Base-by-base conservation (phyloP, 2,329 filamentous ascomycete genomes). In the Ambrosiella cleistominuta region DNA sequence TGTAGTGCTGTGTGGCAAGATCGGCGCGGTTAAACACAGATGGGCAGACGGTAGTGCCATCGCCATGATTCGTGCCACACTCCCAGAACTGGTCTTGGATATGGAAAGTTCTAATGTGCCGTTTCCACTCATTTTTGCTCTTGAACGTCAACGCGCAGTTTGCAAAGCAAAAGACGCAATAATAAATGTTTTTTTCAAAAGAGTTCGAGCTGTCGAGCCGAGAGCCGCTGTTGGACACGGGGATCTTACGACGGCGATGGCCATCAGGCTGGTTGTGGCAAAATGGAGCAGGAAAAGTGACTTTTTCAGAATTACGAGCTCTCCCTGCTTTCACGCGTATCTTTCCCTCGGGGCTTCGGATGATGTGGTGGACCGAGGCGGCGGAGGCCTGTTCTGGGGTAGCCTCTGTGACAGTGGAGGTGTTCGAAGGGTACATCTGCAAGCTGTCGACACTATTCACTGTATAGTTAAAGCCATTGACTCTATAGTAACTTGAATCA, bases 61-160 rank as follows among this genome's bases (percentile, higher is more conserved):
- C 7, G 17, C 15, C 35, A 3, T 60, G 54, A 66, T 81, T 84
- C 7, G 69, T 66, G 61, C 80, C 84, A 71, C 90, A 97, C 59
- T 84, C 75, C 80, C 83, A 96, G 70, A 82, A 86, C 50, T 78
- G 72, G 2, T 87, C 74, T 57, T 83, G 79, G 19, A 95, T 74
- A 66, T 97, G 91, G 66, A 95, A 86, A 0, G 85, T 86, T 38
- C 75, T 72, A 64, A 91, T 81, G 66, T 97, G 91, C 0, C 91
- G 81, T 69, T 96, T 96, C 91, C 91, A 96, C 68, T 96, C 90
- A 67, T 95, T 95, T 71, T 95, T 95, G 63, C 78, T 83, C 2
- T 78, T 76, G 66, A 95, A 95, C 0, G 76, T 81, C 1, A 81
- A 79, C 0, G 62, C 63, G 70, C 91, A 97, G 39, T 85, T 86